Conservation (phyloP, 768 basidiomycete species). For the Fistulinella prunicolor region DNA sequence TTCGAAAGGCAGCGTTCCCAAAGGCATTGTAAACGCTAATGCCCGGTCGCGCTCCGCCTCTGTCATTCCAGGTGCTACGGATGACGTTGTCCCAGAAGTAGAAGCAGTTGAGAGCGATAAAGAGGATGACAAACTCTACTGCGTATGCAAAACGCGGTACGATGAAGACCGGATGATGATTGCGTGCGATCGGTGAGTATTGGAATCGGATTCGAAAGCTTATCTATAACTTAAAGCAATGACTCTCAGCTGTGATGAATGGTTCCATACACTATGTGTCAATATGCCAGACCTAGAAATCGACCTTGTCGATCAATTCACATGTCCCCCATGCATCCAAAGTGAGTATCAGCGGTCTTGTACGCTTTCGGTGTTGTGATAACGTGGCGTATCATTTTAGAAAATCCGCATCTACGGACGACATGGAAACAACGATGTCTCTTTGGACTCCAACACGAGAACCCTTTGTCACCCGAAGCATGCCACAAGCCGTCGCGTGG, state of each 20-base stretch:
- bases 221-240: not conserved
- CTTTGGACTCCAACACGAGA: conserved; percentile 61
- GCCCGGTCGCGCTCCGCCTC: conserved; percentile 69
- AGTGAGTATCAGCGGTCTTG: conserved; percentile 49
- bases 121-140: conserved; percentile 68
- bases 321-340: conserved; percentile 76
- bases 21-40: conserved; percentile 25
- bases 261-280: conserved; percentile 90
- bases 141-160: conserved; percentile 83
- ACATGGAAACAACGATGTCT: conserved; percentile 81
- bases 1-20: conserved; percentile 20
- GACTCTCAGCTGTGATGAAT: conserved; percentile 78
- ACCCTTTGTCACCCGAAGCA: conserved; percentile 59
- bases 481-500: conserved; percentile 83
- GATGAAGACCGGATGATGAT: conserved; percentile 91
- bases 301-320: conserved; percentile 89
- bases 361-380: not conserved
- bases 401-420: conserved; percentile 58
- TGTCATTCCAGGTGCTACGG: conserved; percentile 52
- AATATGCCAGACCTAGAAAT: conserved; percentile 76
- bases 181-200: conserved; percentile 80
- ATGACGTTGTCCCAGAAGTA: conserved; percentile 45
- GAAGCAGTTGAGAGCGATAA: conserved; percentile 43
- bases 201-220: not conserved
- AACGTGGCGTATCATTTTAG: conserved; percentile 35